Evolutionary conservation across 2,329 filamentous ascomycete species (phyloP), one percentile per base, ranked within the genome.

Genomic region (Whalleya microplaca): DNA sequence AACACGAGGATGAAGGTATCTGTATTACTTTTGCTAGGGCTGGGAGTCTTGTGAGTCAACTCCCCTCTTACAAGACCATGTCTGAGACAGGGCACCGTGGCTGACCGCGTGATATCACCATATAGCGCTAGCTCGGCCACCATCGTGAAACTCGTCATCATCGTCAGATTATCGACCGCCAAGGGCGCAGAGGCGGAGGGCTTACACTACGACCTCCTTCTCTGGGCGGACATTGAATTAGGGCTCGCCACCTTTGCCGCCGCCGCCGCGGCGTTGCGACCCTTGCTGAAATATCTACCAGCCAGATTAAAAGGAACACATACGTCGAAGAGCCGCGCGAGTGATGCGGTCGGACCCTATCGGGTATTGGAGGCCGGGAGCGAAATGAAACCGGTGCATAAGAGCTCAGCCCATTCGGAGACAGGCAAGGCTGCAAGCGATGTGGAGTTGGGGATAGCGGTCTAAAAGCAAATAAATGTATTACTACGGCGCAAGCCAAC

Each of bases 131-230:
- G 69, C 21, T 65, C 66, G 1, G 69, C 71, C 5, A 72, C 70
- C n/a, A 70, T 72, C 16, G 69, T 66, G 16, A 72, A 72, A 47
- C 66, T 72, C 19, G 66, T 71, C 53, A 64, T 72, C 41, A 67
- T 72, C 40, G 59, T 69, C 18, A 64, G 56, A 23, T 48, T 72
- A 4, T 48, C 64, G 10, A 48, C 58, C 5, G 66, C 67, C 7
- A 66, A 44, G 12, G 65, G 59, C 2, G 48, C 49, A n/a, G 61
- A 44, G 16, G 65, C 65, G 8, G 44, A 66, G 14, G 58, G 53
- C 9, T 51, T 71, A 9, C 71, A 72, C 55, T 67, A 70, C 52
- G 63, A 71, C 18, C 62, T 72, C 5, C 65, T 71, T 2, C 56
- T 71, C 18, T 72, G 71, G 71, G 70, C 71, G 43, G 62, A 69